Evolutionary conservation across 345 rosid genomes (phyloP).

Genomic region (Eucalyptus curtisii): DNA sequence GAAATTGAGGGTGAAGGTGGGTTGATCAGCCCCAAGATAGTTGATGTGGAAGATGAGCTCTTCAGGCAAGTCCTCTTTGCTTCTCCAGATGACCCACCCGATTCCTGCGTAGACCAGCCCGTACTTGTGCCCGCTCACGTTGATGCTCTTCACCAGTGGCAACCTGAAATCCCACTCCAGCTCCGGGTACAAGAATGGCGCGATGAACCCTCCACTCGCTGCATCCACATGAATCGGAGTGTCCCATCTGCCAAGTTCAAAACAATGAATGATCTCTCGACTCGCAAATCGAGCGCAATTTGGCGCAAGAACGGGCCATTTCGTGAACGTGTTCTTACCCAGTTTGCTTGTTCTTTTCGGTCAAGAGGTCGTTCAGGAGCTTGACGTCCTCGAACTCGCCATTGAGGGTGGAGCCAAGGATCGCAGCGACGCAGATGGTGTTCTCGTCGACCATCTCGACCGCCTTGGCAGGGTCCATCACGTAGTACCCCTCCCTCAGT

Average conservation of each 20-base stretch:
- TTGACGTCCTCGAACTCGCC: slow-evolving; percentile 52
- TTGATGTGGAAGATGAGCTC: slow-evolving; percentile 53
- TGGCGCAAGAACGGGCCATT: not conserved
- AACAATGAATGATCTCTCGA: not conserved
- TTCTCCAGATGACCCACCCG: slow-evolving; percentile 60
- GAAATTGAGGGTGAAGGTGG: slow-evolving; percentile 54
- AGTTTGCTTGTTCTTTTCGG: slow-evolving; percentile 14
- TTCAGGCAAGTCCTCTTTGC: slow-evolving; percentile 50
- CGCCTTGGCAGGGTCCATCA: slow-evolving; percentile 38
- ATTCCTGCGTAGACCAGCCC: slow-evolving; percentile 52
- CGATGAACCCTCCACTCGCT: slow-evolving; percentile 51
- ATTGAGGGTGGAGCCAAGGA: slow-evolving; percentile 36
- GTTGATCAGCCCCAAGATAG: slow-evolving; percentile 45
- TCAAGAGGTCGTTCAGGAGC: slow-evolving; percentile 24
- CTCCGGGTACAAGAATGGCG: slow-evolving; percentile 44
- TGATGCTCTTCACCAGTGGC: slow-evolving; percentile 47
- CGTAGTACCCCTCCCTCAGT: slow-evolving; percentile 34
- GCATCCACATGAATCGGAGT: slow-evolving; percentile 56
- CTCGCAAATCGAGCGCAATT: not conserved
- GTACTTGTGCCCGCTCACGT: slow-evolving; percentile 51
- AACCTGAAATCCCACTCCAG: slow-evolving; percentile 52
- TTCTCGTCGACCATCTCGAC: slow-evolving; percentile 46
- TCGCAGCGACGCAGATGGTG: slow-evolving; percentile 48
- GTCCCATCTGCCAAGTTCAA: slow-evolving; percentile 22
- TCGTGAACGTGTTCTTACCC: not conserved